Conservation (phyloP, 1,139 yeast genomes). For the Pichia sp. region DNA sequence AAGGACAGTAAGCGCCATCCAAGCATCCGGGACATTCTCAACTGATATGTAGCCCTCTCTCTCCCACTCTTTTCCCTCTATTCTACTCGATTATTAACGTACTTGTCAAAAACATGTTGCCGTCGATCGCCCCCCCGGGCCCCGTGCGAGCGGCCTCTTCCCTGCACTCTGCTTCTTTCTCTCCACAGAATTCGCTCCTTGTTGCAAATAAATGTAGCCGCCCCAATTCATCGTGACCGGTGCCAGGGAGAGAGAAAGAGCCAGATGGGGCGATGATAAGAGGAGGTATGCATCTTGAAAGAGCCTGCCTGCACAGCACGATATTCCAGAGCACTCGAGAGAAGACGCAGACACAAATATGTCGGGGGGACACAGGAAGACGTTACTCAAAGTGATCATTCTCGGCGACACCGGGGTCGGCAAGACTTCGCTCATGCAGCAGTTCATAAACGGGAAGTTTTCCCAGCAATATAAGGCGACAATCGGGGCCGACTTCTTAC, state of each 20-base stretch:
- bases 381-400: conserved; percentile 87
- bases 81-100: not conserved
- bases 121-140: not conserved
- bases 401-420: conserved; percentile 98
- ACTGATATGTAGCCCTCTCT: not conserved
- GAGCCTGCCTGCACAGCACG: too few relatives aligned
- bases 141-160: not conserved
- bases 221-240: not conserved
- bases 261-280: not conserved
- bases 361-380: conserved; percentile 56
- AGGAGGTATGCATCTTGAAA: not conserved
- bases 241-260: not conserved
- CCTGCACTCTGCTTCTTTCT: not conserved
- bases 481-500: conserved; percentile 94
- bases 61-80: not conserved
- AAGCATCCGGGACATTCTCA: conserved; percentile 14
- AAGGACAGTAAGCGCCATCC: conserved; percentile 12
- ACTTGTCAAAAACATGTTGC: not conserved
- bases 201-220: not conserved
- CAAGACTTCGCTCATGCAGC: conserved; percentile 93
- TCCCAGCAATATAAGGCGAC: conserved; percentile 96
- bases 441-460: conserved; percentile 91
- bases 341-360: not conserved
- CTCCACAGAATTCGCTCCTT: not conserved
- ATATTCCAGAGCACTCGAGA: too few relatives aligned